Percentiles rank a stretch among this genome's conserved stretches.
Conservation (phyloP, 345 rosid species). For the Sisymbrium altissimum region DNA sequence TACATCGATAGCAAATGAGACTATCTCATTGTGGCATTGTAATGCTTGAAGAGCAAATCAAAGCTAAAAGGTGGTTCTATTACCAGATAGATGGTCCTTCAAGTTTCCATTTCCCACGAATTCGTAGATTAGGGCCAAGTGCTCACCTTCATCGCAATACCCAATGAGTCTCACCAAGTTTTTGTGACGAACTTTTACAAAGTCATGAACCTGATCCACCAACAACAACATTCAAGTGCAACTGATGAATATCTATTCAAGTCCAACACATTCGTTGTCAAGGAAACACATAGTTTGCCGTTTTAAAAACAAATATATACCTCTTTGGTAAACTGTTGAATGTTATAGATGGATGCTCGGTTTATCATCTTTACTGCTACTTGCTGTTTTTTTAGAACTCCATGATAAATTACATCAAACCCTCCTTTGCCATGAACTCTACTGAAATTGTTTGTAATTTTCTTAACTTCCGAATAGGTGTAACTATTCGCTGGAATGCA, state of each 20-base stretch:
- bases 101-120: constrained; percentile 49
- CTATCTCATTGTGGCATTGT: not conserved
- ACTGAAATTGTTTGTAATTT: not conserved
- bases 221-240: not conserved
- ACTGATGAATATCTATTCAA: not conserved
- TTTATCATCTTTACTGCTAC: constrained; percentile 19
- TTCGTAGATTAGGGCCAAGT: constrained; percentile 46
- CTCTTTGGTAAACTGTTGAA: constrained; percentile 11
- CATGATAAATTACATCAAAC: constrained; percentile 21
- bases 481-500: not conserved
- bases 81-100: constrained; percentile 28
- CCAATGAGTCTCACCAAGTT: constrained; percentile 41
- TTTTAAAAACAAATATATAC: not conserved
- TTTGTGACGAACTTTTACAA: constrained; percentile 31
- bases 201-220: constrained; percentile 34
- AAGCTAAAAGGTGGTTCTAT: not conserved
- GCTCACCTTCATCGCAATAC: constrained; percentile 37
- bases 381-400: not conserved
- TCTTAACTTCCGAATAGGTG: not conserved
- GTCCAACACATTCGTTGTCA: too few relatives aligned
- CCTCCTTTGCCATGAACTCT: constrained; percentile 14
- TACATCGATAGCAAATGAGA: not conserved
- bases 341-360: constrained; percentile 21
- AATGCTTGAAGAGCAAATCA: not conserved
- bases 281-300: not conserved